These are phyloP conservation scores for Carpinus viminea DNA, from an alignment of 306 rosid genomes.

Conservation along the genomic window DNA sequence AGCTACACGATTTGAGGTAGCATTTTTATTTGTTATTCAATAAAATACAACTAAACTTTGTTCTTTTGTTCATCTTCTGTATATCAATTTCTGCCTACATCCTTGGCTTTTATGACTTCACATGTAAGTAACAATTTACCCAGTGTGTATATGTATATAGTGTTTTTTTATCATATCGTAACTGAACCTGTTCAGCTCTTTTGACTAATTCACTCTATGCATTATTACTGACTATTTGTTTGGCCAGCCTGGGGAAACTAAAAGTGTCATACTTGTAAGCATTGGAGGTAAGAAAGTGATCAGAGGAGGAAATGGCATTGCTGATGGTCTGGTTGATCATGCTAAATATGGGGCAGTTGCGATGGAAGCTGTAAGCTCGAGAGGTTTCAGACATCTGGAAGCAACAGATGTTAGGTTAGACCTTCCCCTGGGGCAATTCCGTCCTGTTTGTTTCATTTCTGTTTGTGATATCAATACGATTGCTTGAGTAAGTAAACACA, in stretches of 20 bases:
- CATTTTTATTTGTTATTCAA: slow-evolving; percentile 15
- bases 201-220: slow-evolving; percentile 15
- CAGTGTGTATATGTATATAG: neutral
- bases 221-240: slow-evolving; percentile 27
- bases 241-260: slow-evolving; percentile 82
- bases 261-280: slow-evolving; percentile 70
- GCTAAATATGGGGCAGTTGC: slow-evolving; percentile 44
- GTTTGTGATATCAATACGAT: slow-evolving; percentile 13
- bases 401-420: slow-evolving; percentile 66
- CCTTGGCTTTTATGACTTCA: neutral
- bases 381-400: slow-evolving; percentile 51
- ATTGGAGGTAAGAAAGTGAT: slow-evolving; percentile 78
- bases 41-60: neutral
- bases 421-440: slow-evolving; percentile 14
- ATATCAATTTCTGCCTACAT: neutral
- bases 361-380: slow-evolving; percentile 50
- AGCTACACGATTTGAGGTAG: slow-evolving; percentile 87
- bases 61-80: neutral
- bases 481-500: slow-evolving; percentile 17
- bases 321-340: slow-evolving; percentile 60
- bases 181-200: neutral
- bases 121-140: neutral
- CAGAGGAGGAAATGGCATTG: slow-evolving; percentile 82
- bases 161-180: neutral
- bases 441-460: slow-evolving; percentile 25